Base-by-base conservation (phyloP, 140 eudicot species). In the Flaveria floridana region DNA sequence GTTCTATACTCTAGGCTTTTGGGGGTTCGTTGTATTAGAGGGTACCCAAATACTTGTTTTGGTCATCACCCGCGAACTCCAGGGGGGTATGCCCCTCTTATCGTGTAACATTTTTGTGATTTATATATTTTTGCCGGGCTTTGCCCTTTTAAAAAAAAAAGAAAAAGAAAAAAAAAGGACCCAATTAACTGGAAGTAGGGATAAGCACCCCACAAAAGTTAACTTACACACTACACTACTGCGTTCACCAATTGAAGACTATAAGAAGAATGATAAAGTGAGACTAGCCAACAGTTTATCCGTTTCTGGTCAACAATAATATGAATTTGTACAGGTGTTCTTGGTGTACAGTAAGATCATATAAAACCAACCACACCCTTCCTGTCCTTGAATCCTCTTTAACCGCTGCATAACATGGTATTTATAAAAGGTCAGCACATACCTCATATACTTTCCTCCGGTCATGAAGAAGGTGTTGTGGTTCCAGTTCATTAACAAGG, bases 381-480 rank as follows among this genome's bases (percentile, higher is more conserved):
- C 50, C 50, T 44, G 50, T 44, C 14, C 50, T 44, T 44, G 50
- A 44, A 44, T 7, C 9, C 50, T 11, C 50, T 44, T 44, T 44
- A 44, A 11, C 14, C 3, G 1, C 0, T 44, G 14, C 50, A 44
- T 7, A 9, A 44, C 50, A 44, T 44, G 69, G 48, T n/a, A 64
- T 37, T 63, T 63, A 65, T 65, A 65, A 34, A 65, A 11, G 73
- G 25, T 39, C 52, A 50, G 71, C 18, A 47, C 79, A 76, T 73
- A 95, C 99, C 99, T 95, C 99, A 10, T 95, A 95, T 10, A 95
- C 99, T 83, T 87, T 85, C 86, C 99, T 91, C 71, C 99, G 75
- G 76, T 95, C 99, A 76, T 95, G 99, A 84, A 95, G 97, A 77
- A 95, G 95, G 84, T 91, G 94, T 52, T 95, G 99, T 20, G 88